Evolutionary conservation across 2,329 filamentous ascomycete genomes (phyloP).

Genomic region (Aspergillus texensis): DNA sequence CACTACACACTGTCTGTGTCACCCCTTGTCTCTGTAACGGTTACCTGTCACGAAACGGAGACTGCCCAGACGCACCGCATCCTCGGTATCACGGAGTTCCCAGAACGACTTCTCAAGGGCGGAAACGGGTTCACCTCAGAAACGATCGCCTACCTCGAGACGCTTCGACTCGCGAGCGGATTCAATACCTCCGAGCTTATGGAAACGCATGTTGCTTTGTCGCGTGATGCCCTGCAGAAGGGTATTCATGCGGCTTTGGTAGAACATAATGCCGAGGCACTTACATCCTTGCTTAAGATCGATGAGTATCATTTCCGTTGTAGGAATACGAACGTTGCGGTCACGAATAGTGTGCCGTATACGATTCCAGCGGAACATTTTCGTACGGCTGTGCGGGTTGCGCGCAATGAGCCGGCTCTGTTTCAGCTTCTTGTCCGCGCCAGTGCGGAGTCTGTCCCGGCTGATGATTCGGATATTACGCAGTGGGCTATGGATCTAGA

Average conservation of each 20-base stretch:
- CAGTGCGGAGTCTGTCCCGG: constrained; percentile 42
- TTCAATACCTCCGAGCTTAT: constrained; percentile 20
- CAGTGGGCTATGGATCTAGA: constrained; percentile 37
- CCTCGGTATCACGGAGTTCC: constrained; percentile 23
- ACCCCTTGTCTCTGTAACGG: constrained; percentile 22
- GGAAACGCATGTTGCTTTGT: constrained; percentile 25
- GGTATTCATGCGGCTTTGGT: constrained; percentile 45
- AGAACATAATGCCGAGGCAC: constrained; percentile 32
- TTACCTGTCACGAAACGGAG: constrained; percentile 19
- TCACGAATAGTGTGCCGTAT: constrained; percentile 20
- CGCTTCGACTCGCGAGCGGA: constrained; percentile 37
- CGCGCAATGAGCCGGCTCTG: constrained; percentile 28
- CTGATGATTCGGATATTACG: constrained; percentile 38
- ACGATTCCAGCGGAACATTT: constrained; percentile 39
- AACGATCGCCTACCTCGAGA: constrained; percentile 38
- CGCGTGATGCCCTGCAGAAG: constrained; percentile 38
- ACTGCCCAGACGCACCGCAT: constrained; percentile 16
- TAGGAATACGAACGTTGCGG: constrained; percentile 7
- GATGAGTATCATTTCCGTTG: constrained; percentile 35
- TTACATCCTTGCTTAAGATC: constrained; percentile 42
- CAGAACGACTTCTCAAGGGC: constrained; percentile 19
- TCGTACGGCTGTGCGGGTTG: constrained; percentile 29
- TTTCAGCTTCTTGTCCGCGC: constrained; percentile 40
- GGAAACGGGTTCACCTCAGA: constrained; percentile 31
- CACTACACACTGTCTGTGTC: constrained; percentile 26